A percentile compares a stretch with the other conserved stretches of the same genome.
Conservation (phyloP, 2,329 filamentous ascomycete species). For the Venturia effusa region DNA sequence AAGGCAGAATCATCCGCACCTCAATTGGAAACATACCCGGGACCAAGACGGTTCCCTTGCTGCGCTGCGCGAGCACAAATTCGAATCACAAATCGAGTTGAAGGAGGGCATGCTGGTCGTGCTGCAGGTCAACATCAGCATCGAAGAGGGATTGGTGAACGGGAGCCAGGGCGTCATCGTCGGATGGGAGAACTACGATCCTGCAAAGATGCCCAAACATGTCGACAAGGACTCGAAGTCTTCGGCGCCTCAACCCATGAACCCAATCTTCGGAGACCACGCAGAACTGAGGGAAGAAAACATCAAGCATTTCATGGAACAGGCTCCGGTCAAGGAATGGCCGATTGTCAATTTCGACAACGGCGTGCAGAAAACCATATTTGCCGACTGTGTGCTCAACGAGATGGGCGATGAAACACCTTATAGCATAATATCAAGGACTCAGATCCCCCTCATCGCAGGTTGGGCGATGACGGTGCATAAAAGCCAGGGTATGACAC, state of each 20-base stretch:
- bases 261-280: slow-evolving; percentile 26
- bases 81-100: slow-evolving; percentile 32
- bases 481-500: slow-evolving; percentile 52
- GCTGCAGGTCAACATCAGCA: slow-evolving; percentile 40
- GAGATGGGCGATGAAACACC: slow-evolving; percentile 34
- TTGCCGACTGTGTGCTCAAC: slow-evolving; percentile 39
- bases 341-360: slow-evolving; percentile 46
- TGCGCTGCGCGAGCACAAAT: slow-evolving; percentile 36
- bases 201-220: slow-evolving; percentile 20
- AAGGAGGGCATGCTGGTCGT: slow-evolving; percentile 44
- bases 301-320: slow-evolving; percentile 29
- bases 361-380: slow-evolving; percentile 34
- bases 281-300: slow-evolving; percentile 26
- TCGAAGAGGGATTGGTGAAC: slow-evolving; percentile 33
- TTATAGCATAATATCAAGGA: slow-evolving; percentile 41
- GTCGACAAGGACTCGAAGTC: slow-evolving; percentile 4
- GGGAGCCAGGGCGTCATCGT: slow-evolving; percentile 37
- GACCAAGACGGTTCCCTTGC: slow-evolving; percentile 20
- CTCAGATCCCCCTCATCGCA: slow-evolving; percentile 48
- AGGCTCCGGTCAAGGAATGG: slow-evolving; percentile 26
- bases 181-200: slow-evolving; percentile 28
- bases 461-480: slow-evolving; percentile 56
- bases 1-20: slow-evolving; percentile 19
- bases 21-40: slow-evolving; percentile 15
- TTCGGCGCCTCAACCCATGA: slow-evolving; percentile 8